These are phyloP conservation scores for Saccharomycopsis selenospora DNA, from an alignment of 805 yeast species.

Conservation along the genomic window DNA sequence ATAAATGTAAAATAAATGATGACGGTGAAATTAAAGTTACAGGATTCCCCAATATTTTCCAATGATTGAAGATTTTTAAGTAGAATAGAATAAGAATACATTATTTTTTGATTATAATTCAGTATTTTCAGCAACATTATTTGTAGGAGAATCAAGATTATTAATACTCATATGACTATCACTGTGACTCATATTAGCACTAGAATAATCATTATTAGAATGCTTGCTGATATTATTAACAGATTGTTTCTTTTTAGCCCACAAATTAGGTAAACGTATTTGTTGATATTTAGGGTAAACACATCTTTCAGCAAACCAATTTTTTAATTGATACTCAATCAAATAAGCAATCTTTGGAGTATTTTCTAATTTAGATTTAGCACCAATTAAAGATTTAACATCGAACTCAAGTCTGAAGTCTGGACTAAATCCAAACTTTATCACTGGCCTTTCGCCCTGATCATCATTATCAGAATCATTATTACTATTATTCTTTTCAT, in stretches of 20 bases:
- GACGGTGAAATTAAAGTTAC: conserved; percentile 24
- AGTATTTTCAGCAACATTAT: not conserved
- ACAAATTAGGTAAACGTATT: conserved; percentile 73
- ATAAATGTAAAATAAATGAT: conserved; percentile 20
- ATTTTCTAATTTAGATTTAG: conserved; percentile 84
- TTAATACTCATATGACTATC: not conserved
- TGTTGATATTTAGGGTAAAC: conserved; percentile 91
- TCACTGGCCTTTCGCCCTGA: conserved; percentile 31
- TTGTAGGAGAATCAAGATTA: not conserved
- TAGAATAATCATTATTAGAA: not conserved
- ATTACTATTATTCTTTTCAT: conserved; percentile 20
- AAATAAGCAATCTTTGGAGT: conserved; percentile 85
- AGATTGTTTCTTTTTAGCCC: conserved; percentile 57
- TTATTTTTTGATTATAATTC: not conserved
- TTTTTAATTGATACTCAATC: conserved; percentile 72
- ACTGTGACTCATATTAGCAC: not conserved
- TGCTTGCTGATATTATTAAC: not conserved
- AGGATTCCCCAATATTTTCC: not conserved
- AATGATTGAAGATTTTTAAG: too few relatives aligned
- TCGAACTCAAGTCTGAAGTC: conserved; percentile 86
- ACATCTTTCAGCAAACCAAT: conserved; percentile 89
- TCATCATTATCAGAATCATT: conserved; percentile 40
- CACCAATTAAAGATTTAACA: conserved; percentile 84
- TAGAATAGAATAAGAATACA: too few relatives aligned
- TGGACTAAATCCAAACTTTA: conserved; percentile 86